Conservation (phyloP, 2,329 filamentous ascomycete genomes). For the Bertia moriformis region DNA sequence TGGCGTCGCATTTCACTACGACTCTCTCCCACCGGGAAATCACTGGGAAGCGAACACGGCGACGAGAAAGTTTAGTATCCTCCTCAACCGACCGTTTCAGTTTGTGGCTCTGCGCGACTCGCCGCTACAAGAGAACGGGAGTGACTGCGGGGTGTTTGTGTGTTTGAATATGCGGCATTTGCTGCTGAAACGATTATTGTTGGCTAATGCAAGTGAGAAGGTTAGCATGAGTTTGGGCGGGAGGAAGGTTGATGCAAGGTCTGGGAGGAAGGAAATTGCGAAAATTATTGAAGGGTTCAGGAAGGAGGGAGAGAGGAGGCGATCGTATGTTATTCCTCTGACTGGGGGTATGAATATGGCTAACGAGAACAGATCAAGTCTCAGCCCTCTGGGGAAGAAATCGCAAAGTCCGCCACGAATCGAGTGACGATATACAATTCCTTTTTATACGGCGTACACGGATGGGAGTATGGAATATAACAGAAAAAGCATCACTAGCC, state of each 20-base stretch:
- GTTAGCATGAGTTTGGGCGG: slow-evolving; percentile 87
- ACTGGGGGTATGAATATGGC: background rate
- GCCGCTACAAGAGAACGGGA: slow-evolving; percentile 82
- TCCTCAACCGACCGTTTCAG: slow-evolving; percentile 53
- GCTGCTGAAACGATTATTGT: slow-evolving; percentile 69
- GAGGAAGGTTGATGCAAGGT: slow-evolving; percentile 66
- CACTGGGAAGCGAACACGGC: slow-evolving; percentile 57
- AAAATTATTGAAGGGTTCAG: slow-evolving; percentile 75
- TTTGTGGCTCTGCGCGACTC: slow-evolving; percentile 75
- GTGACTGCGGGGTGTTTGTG: slow-evolving; percentile 90
- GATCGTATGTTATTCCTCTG: slow-evolving; percentile 47
- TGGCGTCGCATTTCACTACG: slow-evolving; percentile 90
- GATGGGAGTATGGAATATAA: background rate
- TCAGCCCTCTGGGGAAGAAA: slow-evolving; percentile 4
- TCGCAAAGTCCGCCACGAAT: slow-evolving; percentile 25
- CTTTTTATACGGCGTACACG: background rate
- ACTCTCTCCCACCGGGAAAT: slow-evolving; percentile 68
- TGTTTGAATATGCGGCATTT: slow-evolving; percentile 90
- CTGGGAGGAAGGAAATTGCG: slow-evolving; percentile 79
- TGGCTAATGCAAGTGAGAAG: slow-evolving; percentile 67
- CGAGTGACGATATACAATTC: slow-evolving; percentile 10
- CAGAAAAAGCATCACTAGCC: too few relatives aligned
- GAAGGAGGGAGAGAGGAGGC: slow-evolving; percentile 72
- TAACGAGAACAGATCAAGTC: slow-evolving; percentile 1
- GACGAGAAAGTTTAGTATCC: slow-evolving; percentile 22